Percentiles rank a stretch among this genome's conserved stretches.
Evolutionary conservation across 2,329 filamentous ascomycete species (phyloP).

Genomic region (Aspergillus latus): DNA sequence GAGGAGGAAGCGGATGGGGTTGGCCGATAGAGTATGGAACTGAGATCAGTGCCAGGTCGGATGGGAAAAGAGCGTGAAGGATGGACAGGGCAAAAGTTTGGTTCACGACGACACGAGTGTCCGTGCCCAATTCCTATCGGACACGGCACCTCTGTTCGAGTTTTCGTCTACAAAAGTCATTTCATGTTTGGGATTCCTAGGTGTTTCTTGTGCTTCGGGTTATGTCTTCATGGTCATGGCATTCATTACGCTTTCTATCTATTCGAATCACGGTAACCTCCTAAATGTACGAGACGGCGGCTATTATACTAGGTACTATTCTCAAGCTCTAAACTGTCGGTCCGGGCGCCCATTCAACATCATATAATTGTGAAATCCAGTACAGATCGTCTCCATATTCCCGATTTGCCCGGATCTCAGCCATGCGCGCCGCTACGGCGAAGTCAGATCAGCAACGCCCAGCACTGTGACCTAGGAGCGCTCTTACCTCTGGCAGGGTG

Average conservation of each 20-base stretch:
- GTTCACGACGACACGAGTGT: not conserved
- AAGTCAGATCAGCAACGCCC: not conserved
- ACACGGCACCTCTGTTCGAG: not conserved
- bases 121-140: not conserved
- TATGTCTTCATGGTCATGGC: not conserved
- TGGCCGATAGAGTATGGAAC: not conserved
- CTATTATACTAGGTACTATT: slow-evolving; percentile 6
- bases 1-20: not conserved
- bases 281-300: not conserved
- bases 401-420: not conserved
- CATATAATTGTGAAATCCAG: slow-evolving; percentile 15
- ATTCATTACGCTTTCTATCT: slow-evolving; percentile 9
- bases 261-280: slow-evolving; percentile 1
- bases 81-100: not conserved
- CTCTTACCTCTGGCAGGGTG: slow-evolving; percentile 6
- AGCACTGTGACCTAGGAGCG: not conserved
- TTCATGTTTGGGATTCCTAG: not conserved
- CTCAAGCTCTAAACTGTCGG: slow-evolving; percentile 5
- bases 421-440: slow-evolving; percentile 6
- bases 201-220: not conserved
- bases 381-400: slow-evolving; percentile 11
- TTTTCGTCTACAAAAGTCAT: not conserved
- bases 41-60: not conserved
- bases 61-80: not conserved
- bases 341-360: slow-evolving; percentile 12